Evolutionary conservation across 192 early-diverging fungal genomes (phyloP).

Genomic region (Coemansia sp.): DNA sequence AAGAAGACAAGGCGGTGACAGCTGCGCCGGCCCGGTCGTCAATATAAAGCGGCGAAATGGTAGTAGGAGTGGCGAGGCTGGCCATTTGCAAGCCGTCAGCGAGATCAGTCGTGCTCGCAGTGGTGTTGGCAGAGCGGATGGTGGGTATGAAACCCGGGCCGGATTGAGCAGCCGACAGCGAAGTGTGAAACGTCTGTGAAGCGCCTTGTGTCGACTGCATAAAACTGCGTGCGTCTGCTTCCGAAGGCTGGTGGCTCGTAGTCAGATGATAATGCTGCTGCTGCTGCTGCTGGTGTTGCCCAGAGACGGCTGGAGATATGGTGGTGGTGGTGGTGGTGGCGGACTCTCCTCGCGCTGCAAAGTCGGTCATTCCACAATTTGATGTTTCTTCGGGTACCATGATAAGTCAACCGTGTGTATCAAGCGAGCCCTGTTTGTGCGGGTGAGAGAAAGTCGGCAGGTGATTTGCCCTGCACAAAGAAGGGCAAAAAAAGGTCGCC

Average conservation of each 20-base stretch:
- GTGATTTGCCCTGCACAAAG: neutral
- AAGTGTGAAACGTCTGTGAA: conserved; percentile 21
- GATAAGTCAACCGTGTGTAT: neutral
- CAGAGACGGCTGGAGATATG: neutral
- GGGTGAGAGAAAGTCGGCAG: neutral
- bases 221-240: conserved; percentile 7
- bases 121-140: neutral
- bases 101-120: neutral
- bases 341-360: neutral
- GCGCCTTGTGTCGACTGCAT: conserved; percentile 11
- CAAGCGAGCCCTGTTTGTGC: neutral
- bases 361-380: neutral
- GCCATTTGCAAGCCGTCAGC: conserved; percentile 16
- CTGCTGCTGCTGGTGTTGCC: neutral
- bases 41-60: conserved; percentile 18
- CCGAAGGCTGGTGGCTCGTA: conserved; percentile 9
- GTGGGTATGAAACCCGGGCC: conserved; percentile 13
- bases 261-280: conserved; percentile 1
- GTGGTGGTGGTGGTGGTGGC: neutral
- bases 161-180: conserved; percentile 6
- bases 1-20: neutral
- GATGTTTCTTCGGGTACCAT: conserved; percentile 1
- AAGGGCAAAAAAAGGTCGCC: neutral
- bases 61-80: conserved; percentile 7
- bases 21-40: conserved; percentile 9